Evolutionary conservation across 805 yeast genomes (phyloP), one percentile per base, ranked within the genome.

Genomic region (Ogataea parapolymorpha): DNA sequence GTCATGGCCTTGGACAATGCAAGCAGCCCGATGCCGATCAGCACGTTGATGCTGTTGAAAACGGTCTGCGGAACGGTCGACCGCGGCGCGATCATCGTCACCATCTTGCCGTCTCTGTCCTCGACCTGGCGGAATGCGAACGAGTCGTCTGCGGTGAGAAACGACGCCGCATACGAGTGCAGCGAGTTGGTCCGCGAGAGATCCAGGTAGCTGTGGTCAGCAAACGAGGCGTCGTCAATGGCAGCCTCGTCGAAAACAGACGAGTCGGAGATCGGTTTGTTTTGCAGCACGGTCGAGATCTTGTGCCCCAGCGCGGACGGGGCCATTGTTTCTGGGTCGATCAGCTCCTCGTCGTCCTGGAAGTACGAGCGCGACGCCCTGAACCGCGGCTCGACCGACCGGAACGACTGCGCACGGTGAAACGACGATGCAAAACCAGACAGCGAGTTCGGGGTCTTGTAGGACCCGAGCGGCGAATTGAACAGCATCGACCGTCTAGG

Each of bases 391-490:
- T 75, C 81, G 22, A 74, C 52, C 10, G 79, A 74, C 35, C 74
- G 70, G 58, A 72, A 75, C 3, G 88, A 77, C 58, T 85, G 91
- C 2, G 95, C 93, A 58, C 96, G 73, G 28, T 79, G 75, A 55
- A 74, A 79, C 0, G 95, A 86, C 11, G 85, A 77, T 2, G 95
- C 95, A 63, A 87, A 87, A 41, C 85, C 79, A 43, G 82, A 79
- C 30, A 87, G 59, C 1, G 93, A 83, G 62, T 84, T 84, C 13
- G 71, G 69, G 33, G 87, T 83, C 54, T 71, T 71, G 56, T 78
- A 79, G 14, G 84, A 79, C 7, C 38, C 46, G 3, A 82, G 82
- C 18, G 76, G 63, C 23, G 77, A 74, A 30, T 70, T 68, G 15
- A 72, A 55, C 26, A 39, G 24, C 28, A 31, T 46, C 13, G 58